Evolutionary conservation across 1,139 yeast genomes (phyloP).

Genomic region (Geotrichum candidum): DNA sequence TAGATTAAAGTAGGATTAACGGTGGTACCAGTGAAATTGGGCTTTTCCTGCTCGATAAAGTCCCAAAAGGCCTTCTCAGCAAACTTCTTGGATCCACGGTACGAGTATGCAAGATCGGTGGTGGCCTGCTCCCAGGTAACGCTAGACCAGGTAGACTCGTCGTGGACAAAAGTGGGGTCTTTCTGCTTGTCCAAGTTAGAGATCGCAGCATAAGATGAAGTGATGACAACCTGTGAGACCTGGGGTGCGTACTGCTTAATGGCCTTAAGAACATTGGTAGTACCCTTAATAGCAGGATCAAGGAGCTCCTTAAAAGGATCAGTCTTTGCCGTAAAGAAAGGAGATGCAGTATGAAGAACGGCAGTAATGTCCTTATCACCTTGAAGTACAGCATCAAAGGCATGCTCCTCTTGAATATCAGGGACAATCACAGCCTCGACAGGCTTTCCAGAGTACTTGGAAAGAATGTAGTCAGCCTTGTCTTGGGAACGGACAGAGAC

Average conservation of each 20-base stretch:
- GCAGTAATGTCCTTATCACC: slow-evolving; percentile 40
- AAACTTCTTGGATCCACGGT: slow-evolving; percentile 38
- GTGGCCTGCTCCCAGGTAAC: slow-evolving; percentile 39
- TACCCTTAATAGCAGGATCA: slow-evolving; percentile 50
- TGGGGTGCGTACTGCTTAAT: slow-evolving; percentile 43
- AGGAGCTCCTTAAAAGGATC: slow-evolving; percentile 40
- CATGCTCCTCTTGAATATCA: slow-evolving; percentile 46
- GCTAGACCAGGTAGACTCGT: slow-evolving; percentile 42
- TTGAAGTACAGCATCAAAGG: slow-evolving; percentile 49
- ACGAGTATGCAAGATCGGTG: slow-evolving; percentile 31
- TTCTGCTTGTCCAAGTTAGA: slow-evolving; percentile 23
- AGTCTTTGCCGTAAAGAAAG: slow-evolving; percentile 40
- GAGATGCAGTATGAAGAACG: slow-evolving; percentile 58
- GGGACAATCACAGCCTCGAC: slow-evolving; percentile 45
- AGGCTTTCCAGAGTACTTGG: slow-evolving; percentile 35
- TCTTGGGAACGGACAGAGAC: slow-evolving; percentile 53
- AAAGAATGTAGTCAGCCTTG: slow-evolving; percentile 44
- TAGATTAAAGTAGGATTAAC: slow-evolving; percentile 46
- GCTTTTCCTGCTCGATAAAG: slow-evolving; percentile 35
- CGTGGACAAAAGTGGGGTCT: slow-evolving; percentile 34
- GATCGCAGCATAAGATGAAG: slow-evolving; percentile 52
- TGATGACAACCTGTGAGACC: slow-evolving; percentile 47
- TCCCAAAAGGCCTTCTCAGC: slow-evolving; percentile 47
- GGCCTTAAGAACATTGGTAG: slow-evolving; percentile 41
- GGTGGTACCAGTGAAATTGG: slow-evolving; percentile 39